phyloP scores from a whole-genome alignment of 2,329 filamentous ascomycete genomes.

The Ophiocordyceps robertsii region DNA sequence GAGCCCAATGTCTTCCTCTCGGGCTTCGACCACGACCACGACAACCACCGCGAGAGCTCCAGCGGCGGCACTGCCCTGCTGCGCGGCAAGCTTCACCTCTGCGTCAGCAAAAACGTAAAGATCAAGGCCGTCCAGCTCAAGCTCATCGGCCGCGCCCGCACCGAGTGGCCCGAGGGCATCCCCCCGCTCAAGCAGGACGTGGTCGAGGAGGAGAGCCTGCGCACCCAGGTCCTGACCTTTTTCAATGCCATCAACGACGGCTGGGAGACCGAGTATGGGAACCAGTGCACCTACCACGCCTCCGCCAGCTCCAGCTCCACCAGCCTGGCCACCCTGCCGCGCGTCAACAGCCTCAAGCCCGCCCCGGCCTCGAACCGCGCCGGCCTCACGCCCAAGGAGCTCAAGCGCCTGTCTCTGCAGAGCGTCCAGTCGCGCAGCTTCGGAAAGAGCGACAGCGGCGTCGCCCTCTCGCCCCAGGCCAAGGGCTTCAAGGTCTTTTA shows the following conservation, averaged over 20 bases:
- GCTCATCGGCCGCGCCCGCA: constrained; percentile 72
- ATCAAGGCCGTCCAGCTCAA: constrained; percentile 83
- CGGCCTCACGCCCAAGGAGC: constrained; percentile 29
- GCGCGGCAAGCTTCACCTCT: constrained; percentile 68
- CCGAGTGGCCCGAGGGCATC: constrained; percentile 94
- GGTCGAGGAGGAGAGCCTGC: constrained; percentile 70
- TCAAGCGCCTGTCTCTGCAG: constrained; percentile 62
- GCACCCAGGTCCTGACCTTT: constrained; percentile 82
- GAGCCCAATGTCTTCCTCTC: constrained; percentile 72
- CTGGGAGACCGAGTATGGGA: constrained; percentile 49
- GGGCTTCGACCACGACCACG: constrained; percentile 62
- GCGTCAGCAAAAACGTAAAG: constrained; percentile 79
- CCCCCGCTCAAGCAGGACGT: constrained; percentile 76
- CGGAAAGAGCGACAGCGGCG: constrained; percentile 59
- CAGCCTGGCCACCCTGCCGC: constrained; percentile 12
- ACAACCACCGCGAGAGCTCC: constrained; percentile 32
- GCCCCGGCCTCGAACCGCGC: constrained; percentile 11
- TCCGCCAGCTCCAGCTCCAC: constrained; percentile 21
- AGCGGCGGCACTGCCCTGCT: constrained; percentile 74
- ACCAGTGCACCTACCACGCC: constrained; percentile 41
- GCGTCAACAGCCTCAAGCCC: constrained; percentile 6
- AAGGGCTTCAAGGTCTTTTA: constrained; percentile 81
- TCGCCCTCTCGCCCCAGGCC: constrained; percentile 41
- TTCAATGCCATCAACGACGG: constrained; percentile 64
- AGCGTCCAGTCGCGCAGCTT: constrained; percentile 77